A percentile compares a stretch with the other conserved stretches of the same genome.
These are phyloP conservation scores for Tricholoma hemisulphureum DNA, from an alignment of 768 basidiomycete genomes.

Conservation along the genomic window DNA sequence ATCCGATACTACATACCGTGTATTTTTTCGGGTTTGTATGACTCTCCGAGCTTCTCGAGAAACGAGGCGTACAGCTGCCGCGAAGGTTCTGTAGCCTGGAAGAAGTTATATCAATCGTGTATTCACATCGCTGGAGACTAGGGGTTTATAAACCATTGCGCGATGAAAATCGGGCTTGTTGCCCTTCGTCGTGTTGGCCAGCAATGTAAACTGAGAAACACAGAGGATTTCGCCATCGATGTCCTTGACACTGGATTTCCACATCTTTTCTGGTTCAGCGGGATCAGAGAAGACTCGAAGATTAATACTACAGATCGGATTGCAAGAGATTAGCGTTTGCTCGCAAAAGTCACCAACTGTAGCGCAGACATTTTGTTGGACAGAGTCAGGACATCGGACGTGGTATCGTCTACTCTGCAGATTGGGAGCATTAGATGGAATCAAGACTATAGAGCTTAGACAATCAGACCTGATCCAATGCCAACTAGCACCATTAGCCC, in stretches of 20 bases:
- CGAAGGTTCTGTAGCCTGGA: constrained; percentile 65
- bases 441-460: neutral
- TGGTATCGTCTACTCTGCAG: constrained; percentile 71
- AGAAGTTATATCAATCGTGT: neutral
- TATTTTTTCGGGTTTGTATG: constrained; percentile 75
- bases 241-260: constrained; percentile 88
- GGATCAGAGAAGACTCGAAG: constrained; percentile 72
- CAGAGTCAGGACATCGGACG: constrained; percentile 66
- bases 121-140: neutral
- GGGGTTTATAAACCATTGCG: constrained; percentile 67
- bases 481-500: constrained; percentile 92
- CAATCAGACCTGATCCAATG: constrained; percentile 70
- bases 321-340: constrained; percentile 1
- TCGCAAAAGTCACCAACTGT: neutral
- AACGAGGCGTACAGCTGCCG: constrained; percentile 71
- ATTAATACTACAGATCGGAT: constrained; percentile 48
- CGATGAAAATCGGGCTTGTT: constrained; percentile 91
- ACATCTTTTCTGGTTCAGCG: constrained; percentile 57
- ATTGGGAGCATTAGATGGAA: neutral
- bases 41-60: constrained; percentile 59
- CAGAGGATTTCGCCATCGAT: constrained; percentile 89
- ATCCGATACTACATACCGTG: constrained; percentile 53
- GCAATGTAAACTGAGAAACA: constrained; percentile 91
- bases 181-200: constrained; percentile 85
- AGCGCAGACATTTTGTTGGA: constrained; percentile 76